Percentiles rank a stretch among this genome's conserved stretches.
Conservation (phyloP, 2,329 filamentous ascomycete genomes). For the Pseudocercospora eumusae region DNA sequence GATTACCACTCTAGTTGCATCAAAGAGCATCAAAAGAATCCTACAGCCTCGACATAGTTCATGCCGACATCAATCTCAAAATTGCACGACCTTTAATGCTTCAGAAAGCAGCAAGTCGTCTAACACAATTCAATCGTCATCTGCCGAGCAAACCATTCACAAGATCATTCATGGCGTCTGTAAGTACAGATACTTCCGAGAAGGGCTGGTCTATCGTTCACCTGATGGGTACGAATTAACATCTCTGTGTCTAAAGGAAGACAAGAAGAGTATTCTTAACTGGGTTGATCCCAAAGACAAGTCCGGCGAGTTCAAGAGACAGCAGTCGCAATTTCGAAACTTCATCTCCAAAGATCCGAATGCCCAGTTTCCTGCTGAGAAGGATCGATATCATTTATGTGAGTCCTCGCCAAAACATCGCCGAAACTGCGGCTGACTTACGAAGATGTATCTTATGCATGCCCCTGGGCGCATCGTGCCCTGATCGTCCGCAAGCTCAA, state of each 20-base stretch:
- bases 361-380: conserved; percentile 79
- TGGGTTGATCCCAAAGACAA: conserved; percentile 79
- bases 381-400: conserved; percentile 86
- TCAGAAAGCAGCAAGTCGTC: conserved; percentile 8
- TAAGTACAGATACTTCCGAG: conserved; percentile 13
- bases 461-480: conserved; percentile 88
- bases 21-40: background rate
- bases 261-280: conserved; percentile 63
- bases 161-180: conserved; percentile 26
- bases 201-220: conserved; percentile 1
- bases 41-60: background rate
- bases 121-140: conserved; percentile 11
- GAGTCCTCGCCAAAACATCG: background rate
- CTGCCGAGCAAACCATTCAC: background rate
- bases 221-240: conserved; percentile 15
- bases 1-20: background rate
- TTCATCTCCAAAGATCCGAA: conserved; percentile 71
- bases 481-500: conserved; percentile 89
- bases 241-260: conserved; percentile 11
- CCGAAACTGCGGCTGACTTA: background rate
- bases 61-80: background rate
- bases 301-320: conserved; percentile 89
- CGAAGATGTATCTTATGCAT: conserved; percentile 78
- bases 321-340: conserved; percentile 77
- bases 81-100: conserved; percentile 11